Evolutionary conservation across 805 yeast species (phyloP), one percentile per base, ranked within the genome.

Genomic region (Lipomyces sp.): DNA sequence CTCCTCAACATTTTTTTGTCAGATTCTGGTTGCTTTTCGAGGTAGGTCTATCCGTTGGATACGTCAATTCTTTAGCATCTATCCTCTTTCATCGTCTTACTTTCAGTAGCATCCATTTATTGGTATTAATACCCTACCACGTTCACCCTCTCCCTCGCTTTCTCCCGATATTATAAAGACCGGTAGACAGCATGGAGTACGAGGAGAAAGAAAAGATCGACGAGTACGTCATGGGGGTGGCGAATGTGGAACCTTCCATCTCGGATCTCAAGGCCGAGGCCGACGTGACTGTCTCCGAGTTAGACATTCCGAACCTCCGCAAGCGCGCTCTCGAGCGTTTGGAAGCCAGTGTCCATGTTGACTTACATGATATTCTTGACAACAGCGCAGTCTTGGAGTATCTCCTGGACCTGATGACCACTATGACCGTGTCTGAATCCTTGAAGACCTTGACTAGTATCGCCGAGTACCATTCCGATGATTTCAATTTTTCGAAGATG

Each of bases 381-480:
- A 48, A 58, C 48, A 53, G 50, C 34, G 13, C 54, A 8, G 65
- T 70, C 30, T 51, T 72, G 18, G 70, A 79, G 37, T 83, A 77
- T 70, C 80, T 83, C 78, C 75, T 82, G 66, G 80, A 79, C 35
- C 79, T 80, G 69, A 63, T 83, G 65, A 54, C 79, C 15, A 30
- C 37, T 15, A 51, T 60, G 54, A 18, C 53, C 2, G 42, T 69
- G 13, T 79, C 76, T 1, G 83, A 83, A 45, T 79, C 85, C 0
- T 42, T 79, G 1, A 76, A 76, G 7, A 35, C 53, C 13, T 53
- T 60, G 53, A 53, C 51, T 13, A 13, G 39, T 13, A 29, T 33
- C 34, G 50, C 29, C 32, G 59, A 60, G 37, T 24, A 11, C 32
- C 60, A 60, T 45, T 32, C 33, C 30, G 58, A 60, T 54, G 63